Evolutionary conservation across 352 stramenopile species (phyloP).

Genomic region (Globisporangium recalcitrans): DNA sequence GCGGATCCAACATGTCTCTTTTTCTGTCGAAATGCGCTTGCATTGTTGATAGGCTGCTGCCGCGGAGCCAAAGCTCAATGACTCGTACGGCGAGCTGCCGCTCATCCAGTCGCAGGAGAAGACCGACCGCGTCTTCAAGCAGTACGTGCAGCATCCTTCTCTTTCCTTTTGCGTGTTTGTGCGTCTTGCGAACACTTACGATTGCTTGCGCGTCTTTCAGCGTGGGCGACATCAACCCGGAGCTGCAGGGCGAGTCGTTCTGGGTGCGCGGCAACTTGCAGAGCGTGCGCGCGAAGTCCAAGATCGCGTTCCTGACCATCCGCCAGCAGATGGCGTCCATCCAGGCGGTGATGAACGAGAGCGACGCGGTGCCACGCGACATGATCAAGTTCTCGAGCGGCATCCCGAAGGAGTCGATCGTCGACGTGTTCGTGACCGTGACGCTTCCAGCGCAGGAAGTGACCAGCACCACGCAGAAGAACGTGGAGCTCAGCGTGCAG

Average conservation of each 20-base stretch:
- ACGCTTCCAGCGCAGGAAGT: slow-evolving; percentile 85
- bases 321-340: slow-evolving; percentile 95
- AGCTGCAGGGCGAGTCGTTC: slow-evolving; percentile 84
- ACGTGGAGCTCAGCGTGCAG: slow-evolving; percentile 92
- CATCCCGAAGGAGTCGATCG: slow-evolving; percentile 94
- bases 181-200: not conserved
- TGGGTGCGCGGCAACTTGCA: slow-evolving; percentile 95
- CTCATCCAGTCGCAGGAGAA: slow-evolving; percentile 89
- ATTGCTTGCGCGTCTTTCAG: slow-evolving; percentile 15
- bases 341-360: slow-evolving; percentile 88
- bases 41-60: slow-evolving; percentile 32
- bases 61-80: slow-evolving; percentile 64
- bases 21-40: slow-evolving; percentile 5
- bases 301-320: slow-evolving; percentile 96
- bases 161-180: not conserved
- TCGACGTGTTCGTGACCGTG: slow-evolving; percentile 94
- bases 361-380: slow-evolving; percentile 87
- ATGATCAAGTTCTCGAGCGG: slow-evolving; percentile 97
- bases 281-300: slow-evolving; percentile 91
- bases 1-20: slow-evolving; percentile 6
- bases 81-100: slow-evolving; percentile 85
- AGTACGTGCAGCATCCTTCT: slow-evolving; percentile 26
- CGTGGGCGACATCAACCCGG: slow-evolving; percentile 66
- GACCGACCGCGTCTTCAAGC: slow-evolving; percentile 66
- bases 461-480: slow-evolving; percentile 91